These are phyloP conservation scores for Blastocystis sp. DNA, from an alignment of 352 stramenopile species.

Conservation along the genomic window DNA sequence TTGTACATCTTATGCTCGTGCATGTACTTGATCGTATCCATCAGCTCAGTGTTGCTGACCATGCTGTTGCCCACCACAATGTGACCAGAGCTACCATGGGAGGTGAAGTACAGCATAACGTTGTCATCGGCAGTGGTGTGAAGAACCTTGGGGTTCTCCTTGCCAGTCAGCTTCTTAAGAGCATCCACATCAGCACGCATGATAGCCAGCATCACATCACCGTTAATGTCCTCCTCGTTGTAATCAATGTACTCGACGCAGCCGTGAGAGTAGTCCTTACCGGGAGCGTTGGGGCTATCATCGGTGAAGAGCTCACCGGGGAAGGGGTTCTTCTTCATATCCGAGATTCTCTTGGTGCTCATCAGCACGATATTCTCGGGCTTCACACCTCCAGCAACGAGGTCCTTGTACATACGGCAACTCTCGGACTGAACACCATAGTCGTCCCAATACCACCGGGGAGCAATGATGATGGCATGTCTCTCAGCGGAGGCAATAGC, in stretches of 20 bases:
- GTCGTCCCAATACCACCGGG: too few species aligned
- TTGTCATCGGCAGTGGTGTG: constrained; percentile 74
- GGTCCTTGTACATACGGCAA: too few species aligned
- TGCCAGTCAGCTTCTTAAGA: constrained; percentile 72
- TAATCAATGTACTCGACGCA: constrained; percentile 61
- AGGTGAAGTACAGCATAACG: constrained; percentile 86
- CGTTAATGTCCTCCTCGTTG: constrained; percentile 8
- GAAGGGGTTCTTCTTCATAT: constrained; percentile 19
- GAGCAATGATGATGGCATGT: too few species aligned
- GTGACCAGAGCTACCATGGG: constrained; percentile 81
- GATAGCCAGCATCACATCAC: constrained; percentile 55
- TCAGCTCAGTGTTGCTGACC: constrained; percentile 82
- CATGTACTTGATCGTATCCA: constrained; percentile 76
- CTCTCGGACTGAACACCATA: too few species aligned
- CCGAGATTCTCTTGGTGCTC: too few species aligned
- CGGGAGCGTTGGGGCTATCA: constrained; percentile 40
- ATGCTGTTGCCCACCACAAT: constrained; percentile 80
- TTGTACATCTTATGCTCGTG: too few species aligned
- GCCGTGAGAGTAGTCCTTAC: constrained; percentile 45
- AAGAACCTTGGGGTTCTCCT: too few species aligned
- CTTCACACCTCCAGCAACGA: too few species aligned
- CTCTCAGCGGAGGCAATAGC: too few species aligned
- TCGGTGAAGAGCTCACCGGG: constrained; percentile 61
- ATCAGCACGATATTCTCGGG: too few species aligned
- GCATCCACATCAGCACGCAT: constrained; percentile 55